Base-by-base conservation (phyloP, 148 eudicot species). In the Rhododendron vialii region DNA sequence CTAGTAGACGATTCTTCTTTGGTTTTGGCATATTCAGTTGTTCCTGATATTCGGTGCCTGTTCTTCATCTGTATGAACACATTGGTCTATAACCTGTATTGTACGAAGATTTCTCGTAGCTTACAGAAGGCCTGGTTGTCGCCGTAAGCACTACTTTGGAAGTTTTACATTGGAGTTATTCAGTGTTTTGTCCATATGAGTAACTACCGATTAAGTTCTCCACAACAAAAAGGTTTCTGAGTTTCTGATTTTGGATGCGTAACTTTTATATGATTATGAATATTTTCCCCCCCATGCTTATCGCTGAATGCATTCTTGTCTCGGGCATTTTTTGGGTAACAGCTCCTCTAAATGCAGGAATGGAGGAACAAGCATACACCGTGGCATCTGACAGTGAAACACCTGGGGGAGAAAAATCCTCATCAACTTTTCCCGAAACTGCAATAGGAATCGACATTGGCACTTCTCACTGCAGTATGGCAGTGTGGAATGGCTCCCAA, bases 361-460 rank as follows among this genome's bases (percentile, higher is more conserved):
- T 95, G 98, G 95, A 95, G 69, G 95, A 95, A 92, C 95, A 35
- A 87, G 95, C 92, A 80, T 96, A 95, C 86, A 93, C 94, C 1
- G 98, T 96, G 84, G 98, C 91, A 79, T 94, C 98, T 18, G 98
- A 94, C 78, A 90, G 94, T 86, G 98, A 96, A 86, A 92, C 94
- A 57, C 86, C 94, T 55, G 96, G 92, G 59, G 98, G 91, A 73
- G 98, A 93, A 83, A 96, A 90, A 79, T 80, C 94, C 45, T 87
- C 93, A 28, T 61, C 93, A 1, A 83, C 89, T 13, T 90, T 87
- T 47, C 92, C 95, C 1, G 96, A 94, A 78, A 90, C 90, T 73
- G 99, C 96, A 18, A 93, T 96, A 51, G 99, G 98, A 12, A 94
- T 96, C 36, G 99, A 96, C 88, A 89, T 96, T 45, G 99, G 99